Base-by-base conservation (phyloP, 352 stramenopile species). In the Globisporangium uncinulatum region DNA sequence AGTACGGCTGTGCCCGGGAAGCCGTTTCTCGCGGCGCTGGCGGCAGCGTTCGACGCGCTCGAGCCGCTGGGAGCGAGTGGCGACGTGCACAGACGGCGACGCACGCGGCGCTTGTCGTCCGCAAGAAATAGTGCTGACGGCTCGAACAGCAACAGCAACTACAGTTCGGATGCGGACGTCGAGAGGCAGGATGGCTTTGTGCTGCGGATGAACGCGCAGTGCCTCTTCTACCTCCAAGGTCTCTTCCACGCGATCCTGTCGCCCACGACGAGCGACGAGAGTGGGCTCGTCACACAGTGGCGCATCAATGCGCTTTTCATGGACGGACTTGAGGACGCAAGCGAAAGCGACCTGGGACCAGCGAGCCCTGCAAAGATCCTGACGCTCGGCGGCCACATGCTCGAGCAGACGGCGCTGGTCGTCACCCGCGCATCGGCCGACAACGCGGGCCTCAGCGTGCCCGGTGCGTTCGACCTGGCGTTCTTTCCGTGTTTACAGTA, bases 201-300 rank as follows among this genome's bases (percentile, higher is more conserved):
- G 36, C 44, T 67, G 4, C 24, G 51, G 13, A 45, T 67, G 49
- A 67, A 59, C 17, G 50, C 56, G 43, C 50, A 55, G 44, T 64
- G 61, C 14, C 34, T 61, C 4, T 67, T 67, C 31, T 67, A 67
- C 21, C 24, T 67, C 6, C 61, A 67, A 24, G 34, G 54, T 5
- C 52, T 67, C 24, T 67, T 67, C 15, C 61, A 29, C n/a, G 41
- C 61, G 31, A 63, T 67, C 56, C 43, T 67, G 11, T 21, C 43
- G 43, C 61, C 61, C 1, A 39, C 54, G 32, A 54, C 29, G 20
- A 60, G 51, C 20, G 57, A 59, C 13, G 24, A 29, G 24, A 47
- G 24, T 9, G 61, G 57, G 3, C 29, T 67, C 42, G 57, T 63
- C 2, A 63, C 45, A 34, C 61, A 67, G 39, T 67, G 61, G 61